These are phyloP conservation scores for Spiraea crenata DNA, from an alignment of 331 rosid species.

Conservation along the genomic window DNA sequence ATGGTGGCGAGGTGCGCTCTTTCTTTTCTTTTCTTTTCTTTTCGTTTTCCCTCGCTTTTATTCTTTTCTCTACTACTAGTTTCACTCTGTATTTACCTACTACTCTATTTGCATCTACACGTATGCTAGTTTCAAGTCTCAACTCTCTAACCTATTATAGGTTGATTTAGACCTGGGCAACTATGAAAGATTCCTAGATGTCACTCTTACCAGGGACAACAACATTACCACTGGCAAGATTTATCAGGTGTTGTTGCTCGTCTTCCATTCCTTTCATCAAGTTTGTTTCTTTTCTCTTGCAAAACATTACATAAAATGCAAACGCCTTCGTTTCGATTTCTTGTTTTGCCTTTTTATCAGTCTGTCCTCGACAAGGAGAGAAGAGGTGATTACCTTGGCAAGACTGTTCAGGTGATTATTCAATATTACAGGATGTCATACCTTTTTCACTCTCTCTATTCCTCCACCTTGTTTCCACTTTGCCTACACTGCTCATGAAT, in stretches of 20 bases:
- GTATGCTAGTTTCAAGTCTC: too few species aligned
- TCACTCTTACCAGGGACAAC: constrained; percentile 83
- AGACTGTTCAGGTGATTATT: constrained; percentile 86
- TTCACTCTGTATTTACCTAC: too few species aligned
- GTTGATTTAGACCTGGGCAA: constrained; percentile 99
- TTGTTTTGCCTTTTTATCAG: constrained; percentile 36
- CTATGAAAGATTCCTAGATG: constrained; percentile 92
- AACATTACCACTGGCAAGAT: constrained; percentile 95
- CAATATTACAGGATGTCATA: not conserved
- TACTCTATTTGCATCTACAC: too few species aligned
- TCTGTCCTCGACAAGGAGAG: constrained; percentile 97
- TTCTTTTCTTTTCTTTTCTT: not conserved
- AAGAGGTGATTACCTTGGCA: constrained; percentile 91
- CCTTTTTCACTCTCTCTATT: not conserved
- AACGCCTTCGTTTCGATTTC: not conserved
- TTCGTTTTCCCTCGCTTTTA: too few species aligned
- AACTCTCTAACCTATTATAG: too few species aligned
- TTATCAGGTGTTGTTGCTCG: constrained; percentile 67
- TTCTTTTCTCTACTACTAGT: too few species aligned
- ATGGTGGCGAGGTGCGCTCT: constrained; percentile 81
- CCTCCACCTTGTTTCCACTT: too few species aligned
- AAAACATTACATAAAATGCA: not conserved
- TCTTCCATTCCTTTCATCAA: not conserved
- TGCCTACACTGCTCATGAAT: constrained; percentile 12
- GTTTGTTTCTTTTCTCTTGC: not conserved